A percentile compares a stretch with the other conserved stretches of the same genome.
Conservation (phyloP, 2,329 filamentous ascomycete species). For the Geosmithia putterillii region DNA sequence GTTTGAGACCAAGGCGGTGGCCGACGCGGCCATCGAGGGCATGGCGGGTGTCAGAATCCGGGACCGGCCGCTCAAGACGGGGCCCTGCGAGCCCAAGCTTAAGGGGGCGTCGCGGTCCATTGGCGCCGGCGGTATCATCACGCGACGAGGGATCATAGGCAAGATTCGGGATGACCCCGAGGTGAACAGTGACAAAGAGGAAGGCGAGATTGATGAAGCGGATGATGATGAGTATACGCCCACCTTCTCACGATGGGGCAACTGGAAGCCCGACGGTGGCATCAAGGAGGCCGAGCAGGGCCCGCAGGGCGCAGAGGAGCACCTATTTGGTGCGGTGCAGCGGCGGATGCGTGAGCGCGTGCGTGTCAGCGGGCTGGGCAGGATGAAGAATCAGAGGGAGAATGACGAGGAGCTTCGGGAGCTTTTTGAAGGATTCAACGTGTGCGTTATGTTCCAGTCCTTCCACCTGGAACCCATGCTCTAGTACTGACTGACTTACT, state of each 20-base stretch:
- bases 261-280: slow-evolving; percentile 20
- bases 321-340: slow-evolving; percentile 16
- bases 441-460: slow-evolving; percentile 12
- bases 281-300: slow-evolving; percentile 10
- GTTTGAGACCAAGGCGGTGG: slow-evolving; percentile 2
- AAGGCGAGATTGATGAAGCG: too few species aligned
- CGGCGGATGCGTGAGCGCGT: slow-evolving; percentile 24
- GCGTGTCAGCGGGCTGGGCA: slow-evolving; percentile 37
- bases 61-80: slow-evolving; percentile 49
- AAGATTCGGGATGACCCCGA: too few species aligned
- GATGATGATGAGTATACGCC: slow-evolving; percentile 8
- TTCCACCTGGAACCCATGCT: background rate
- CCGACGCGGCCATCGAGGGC: slow-evolving; percentile 2
- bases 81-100: slow-evolving; percentile 47
- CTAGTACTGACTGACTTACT: slow-evolving; percentile 8
- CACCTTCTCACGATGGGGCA: slow-evolving; percentile 28
- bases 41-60: slow-evolving; percentile 29
- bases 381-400: slow-evolving; percentile 33
- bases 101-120: background rate
- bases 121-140: background rate
- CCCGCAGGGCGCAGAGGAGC: slow-evolving; percentile 13
- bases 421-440: slow-evolving; percentile 32
- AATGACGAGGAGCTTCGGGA: slow-evolving; percentile 31
- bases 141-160: too few species aligned
- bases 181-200: too few species aligned